phyloP scores from a whole-genome alignment of 331 rosid species.

The Rhamnella rubrinervis region DNA sequence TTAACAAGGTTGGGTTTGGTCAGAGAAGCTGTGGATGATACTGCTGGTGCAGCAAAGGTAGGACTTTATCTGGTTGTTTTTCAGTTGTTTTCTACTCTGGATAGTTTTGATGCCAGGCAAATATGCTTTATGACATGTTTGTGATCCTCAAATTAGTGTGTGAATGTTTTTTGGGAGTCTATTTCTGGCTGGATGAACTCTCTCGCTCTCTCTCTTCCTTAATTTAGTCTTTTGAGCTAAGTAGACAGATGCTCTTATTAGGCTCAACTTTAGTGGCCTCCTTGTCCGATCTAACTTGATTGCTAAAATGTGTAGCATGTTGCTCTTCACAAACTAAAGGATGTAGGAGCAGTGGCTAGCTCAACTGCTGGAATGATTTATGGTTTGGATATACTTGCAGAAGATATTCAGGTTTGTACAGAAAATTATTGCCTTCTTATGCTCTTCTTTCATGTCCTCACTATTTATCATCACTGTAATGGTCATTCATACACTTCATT shows the following conservation, averaged over 20 bases:
- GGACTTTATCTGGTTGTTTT: conserved; percentile 27
- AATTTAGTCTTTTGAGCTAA: too few relatives aligned
- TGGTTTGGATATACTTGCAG: conserved; percentile 74
- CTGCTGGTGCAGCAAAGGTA: conserved; percentile 99
- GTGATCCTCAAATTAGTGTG: conserved; percentile 6
- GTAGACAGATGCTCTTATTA: too few relatives aligned
- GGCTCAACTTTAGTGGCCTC: background rate
- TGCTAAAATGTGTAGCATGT: conserved; percentile 56
- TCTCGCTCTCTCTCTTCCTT: background rate
- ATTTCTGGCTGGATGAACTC: conserved; percentile 3
- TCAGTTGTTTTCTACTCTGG: conserved; percentile 21
- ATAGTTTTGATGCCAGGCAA: conserved; percentile 6
- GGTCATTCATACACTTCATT: conserved; percentile 29
- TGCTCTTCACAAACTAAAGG: conserved; percentile 60
- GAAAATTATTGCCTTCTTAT: conserved; percentile 12
- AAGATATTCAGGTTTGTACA: conserved; percentile 81
- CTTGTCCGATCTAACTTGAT: conserved; percentile 30
- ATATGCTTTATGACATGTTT: conserved; percentile 6
- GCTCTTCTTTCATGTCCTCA: background rate
- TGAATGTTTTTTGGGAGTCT: conserved; percentile 5
- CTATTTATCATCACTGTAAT: conserved; percentile 14
- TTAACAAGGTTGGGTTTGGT: conserved; percentile 75
- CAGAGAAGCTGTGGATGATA: conserved; percentile 88
- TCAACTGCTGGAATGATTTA: conserved; percentile 73
- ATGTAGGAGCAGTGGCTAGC: conserved; percentile 95